Evolutionary conservation across 1,139 yeast species (phyloP).

Genomic region (Candida sanyaensis): DNA sequence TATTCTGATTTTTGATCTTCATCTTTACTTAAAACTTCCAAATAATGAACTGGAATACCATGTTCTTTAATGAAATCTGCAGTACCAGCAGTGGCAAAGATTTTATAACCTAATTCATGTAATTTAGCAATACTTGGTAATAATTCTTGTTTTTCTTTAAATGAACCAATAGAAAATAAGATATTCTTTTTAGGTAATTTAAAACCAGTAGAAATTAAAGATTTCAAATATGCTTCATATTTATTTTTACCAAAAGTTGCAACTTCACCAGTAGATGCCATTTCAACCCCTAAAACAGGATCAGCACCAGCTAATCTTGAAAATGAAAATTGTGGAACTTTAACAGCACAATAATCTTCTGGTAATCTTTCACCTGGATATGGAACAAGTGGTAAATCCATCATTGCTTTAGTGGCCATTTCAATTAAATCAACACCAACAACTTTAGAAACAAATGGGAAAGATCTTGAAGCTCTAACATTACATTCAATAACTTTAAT

Average conservation of each 20-base stretch:
- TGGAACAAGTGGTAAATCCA: conserved; percentile 82
- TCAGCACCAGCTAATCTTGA: conserved; percentile 99
- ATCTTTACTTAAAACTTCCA: conserved; percentile 78
- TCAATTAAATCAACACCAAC: conserved; percentile 92
- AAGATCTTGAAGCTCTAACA: conserved; percentile 96
- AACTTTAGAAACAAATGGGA: conserved; percentile 98
- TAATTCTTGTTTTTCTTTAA: conserved; percentile 91
- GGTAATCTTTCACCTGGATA: conserved; percentile 90
- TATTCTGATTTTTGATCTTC: conserved; percentile 89
- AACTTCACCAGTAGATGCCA: conserved; percentile 99
- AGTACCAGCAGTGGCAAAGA: conserved; percentile 98
- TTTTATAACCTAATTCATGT: conserved; percentile 79
- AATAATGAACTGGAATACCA: conserved; percentile 88
- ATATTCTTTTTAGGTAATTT: conserved; percentile 94
- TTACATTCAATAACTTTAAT: conserved; percentile 96
- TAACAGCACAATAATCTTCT: conserved; percentile 87
- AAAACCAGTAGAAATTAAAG: conserved; percentile 94
- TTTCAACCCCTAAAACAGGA: conserved; percentile 97
- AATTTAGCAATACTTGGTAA: conserved; percentile 84
- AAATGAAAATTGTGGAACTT: conserved; percentile 97
- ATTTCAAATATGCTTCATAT: conserved; percentile 95
- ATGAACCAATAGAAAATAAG: conserved; percentile 94
- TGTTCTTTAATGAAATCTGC: conserved; percentile 98
- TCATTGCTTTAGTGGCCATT: conserved; percentile 85
- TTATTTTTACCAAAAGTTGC: conserved; percentile 96